Evolutionary conservation across 192 early-diverging fungal species (phyloP).

Genomic region (Entrophospora sp.): DNA sequence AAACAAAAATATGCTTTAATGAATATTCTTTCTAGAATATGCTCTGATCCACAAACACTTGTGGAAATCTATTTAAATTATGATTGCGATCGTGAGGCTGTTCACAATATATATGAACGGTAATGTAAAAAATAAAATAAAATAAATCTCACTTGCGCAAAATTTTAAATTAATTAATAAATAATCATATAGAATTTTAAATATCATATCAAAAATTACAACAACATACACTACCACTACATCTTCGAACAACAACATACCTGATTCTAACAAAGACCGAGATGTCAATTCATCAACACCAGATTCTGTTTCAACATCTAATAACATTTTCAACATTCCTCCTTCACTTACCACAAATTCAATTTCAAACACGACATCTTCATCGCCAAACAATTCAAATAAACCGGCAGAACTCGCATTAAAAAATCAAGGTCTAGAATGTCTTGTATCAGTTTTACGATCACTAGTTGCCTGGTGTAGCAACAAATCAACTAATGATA

Average conservation of each 20-base stretch:
- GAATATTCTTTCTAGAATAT: conserved; percentile 56
- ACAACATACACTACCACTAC: conserved; percentile 27
- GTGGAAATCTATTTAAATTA: conserved; percentile 95
- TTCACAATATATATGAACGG: conserved; percentile 86
- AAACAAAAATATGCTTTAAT: conserved; percentile 68
- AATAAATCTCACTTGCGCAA: neutral
- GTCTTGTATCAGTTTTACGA: conserved; percentile 49
- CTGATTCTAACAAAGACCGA: conserved; percentile 15
- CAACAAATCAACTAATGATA: conserved; percentile 19
- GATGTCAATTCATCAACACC: neutral
- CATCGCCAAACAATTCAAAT: conserved; percentile 10
- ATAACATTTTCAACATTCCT: conserved; percentile 28
- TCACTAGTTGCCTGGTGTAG: conserved; percentile 64
- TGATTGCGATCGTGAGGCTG: conserved; percentile 77
- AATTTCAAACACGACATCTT: conserved; percentile 23
- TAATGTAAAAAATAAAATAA: neutral
- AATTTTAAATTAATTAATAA: neutral
- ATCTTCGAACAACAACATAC: neutral
- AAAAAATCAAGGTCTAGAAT: conserved; percentile 52
- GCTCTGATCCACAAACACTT: conserved; percentile 63
- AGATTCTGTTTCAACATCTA: conserved; percentile 2
- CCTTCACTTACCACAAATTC: conserved; percentile 36
- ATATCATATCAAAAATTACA: conserved; percentile 55
- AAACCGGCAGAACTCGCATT: conserved; percentile 34
- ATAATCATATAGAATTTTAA: conserved; percentile 42